A percentile compares a stretch with the other conserved stretches of the same genome.
Evolutionary conservation across 768 basidiomycete genomes (phyloP).

Genomic region (Auricularia cornea): DNA sequence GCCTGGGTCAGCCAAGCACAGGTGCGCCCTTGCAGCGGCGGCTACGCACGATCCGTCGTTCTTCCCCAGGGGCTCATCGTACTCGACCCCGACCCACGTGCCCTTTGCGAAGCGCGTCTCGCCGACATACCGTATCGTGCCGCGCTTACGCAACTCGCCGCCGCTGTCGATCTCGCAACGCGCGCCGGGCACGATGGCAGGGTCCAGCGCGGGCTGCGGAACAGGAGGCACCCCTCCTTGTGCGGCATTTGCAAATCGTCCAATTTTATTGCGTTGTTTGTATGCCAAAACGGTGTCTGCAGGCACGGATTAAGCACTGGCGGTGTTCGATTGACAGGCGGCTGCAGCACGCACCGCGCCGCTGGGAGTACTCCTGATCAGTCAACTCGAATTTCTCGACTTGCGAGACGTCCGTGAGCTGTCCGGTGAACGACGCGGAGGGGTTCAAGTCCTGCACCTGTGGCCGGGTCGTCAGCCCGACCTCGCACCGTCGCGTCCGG

Average conservation of each 20-base stretch:
- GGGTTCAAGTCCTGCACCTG: constrained; percentile 76
- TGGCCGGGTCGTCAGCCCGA: constrained; percentile 3
- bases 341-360: constrained; percentile 59
- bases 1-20: background rate
- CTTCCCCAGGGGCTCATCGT: constrained; percentile 93
- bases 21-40: background rate
- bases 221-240: constrained; percentile 17
- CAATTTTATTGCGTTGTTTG: constrained; percentile 79
- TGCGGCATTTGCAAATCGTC: constrained; percentile 64
- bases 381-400: constrained; percentile 92
- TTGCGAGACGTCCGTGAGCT: constrained; percentile 73
- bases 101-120: constrained; percentile 66
- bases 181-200: constrained; percentile 50
- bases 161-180: constrained; percentile 76
- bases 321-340: background rate
- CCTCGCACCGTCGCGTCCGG: background rate
- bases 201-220: constrained; percentile 26
- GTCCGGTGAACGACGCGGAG: constrained; percentile 61
- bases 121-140: constrained; percentile 81
- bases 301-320: constrained; percentile 2
- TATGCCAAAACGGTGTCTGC: constrained; percentile 84
- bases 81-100: constrained; percentile 86
- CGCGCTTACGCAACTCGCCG: constrained; percentile 67
- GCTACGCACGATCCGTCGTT: constrained; percentile 84
- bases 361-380: constrained; percentile 67